These are phyloP conservation scores for Stellera chamaejasme DNA, from an alignment of 345 rosid species.

Conservation along the genomic window DNA sequence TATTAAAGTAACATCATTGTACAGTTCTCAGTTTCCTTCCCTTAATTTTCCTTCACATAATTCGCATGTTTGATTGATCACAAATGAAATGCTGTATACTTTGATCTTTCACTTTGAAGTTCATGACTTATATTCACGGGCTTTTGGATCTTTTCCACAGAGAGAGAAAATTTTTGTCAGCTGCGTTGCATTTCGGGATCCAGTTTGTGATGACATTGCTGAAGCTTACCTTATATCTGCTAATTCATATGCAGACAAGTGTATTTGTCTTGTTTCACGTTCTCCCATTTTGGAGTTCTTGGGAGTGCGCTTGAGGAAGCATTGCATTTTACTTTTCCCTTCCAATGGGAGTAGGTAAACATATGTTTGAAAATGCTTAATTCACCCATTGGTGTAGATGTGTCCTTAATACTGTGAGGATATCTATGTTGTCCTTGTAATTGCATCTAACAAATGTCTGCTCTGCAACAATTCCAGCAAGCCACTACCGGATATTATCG, in stretches of 20 bases:
- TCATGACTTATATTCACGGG: neutral
- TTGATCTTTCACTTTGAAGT: neutral
- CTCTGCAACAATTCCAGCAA: constrained; percentile 61
- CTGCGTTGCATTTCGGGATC: constrained; percentile 93
- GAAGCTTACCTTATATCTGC: constrained; percentile 84
- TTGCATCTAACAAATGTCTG: constrained; percentile 21
- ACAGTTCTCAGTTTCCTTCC: neutral
- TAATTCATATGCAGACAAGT: constrained; percentile 85
- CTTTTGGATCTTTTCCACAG: constrained; percentile 27
- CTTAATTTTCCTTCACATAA: neutral
- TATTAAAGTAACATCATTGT: no score
- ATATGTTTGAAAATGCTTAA: constrained; percentile 1
- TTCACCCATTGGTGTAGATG: neutral
- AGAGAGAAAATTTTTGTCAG: constrained; percentile 98
- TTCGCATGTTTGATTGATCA: neutral
- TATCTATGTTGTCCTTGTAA: constrained; percentile 8
- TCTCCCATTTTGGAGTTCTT: constrained; percentile 73
- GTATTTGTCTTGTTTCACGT: constrained; percentile 85
- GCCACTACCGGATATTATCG: constrained; percentile 85
- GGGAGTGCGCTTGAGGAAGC: constrained; percentile 80
- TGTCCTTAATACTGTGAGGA: neutral
- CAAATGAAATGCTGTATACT: no score
- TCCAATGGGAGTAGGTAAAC: constrained; percentile 79
- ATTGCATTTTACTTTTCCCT: constrained; percentile 70
- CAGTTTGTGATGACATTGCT: constrained; percentile 86